These are phyloP conservation scores for Ceratocystiopsis sp. DNA, from an alignment of 2,329 filamentous ascomycete genomes.

Conservation along the genomic window DNA sequence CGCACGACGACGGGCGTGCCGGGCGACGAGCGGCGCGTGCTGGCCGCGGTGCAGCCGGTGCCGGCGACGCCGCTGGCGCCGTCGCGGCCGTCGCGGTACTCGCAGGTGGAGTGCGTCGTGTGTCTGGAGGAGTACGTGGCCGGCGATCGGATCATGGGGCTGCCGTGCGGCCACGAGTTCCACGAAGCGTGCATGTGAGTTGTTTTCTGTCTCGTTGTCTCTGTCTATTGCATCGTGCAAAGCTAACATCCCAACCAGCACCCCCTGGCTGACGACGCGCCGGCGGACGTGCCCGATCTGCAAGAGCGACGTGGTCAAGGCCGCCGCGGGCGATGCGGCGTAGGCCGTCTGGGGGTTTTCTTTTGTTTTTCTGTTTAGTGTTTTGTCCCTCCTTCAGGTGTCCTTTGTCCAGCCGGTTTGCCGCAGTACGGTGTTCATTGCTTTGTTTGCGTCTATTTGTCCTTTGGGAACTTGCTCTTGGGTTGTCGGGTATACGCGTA, in stretches of 20 bases:
- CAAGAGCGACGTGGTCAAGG: slow-evolving; percentile 81
- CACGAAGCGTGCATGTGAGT: slow-evolving; percentile 97
- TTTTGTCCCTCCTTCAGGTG: too few species aligned
- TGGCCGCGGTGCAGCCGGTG: slow-evolving; percentile 19
- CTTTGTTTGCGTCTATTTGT: background rate
- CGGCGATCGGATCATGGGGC: slow-evolving; percentile 85
- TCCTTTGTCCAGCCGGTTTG: too few species aligned
- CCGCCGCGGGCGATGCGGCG: slow-evolving; percentile 1
- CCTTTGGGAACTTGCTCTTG: too few species aligned
- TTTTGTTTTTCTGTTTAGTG: background rate
- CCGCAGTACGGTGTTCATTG: too few species aligned
- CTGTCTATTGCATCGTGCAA: slow-evolving; percentile 5
- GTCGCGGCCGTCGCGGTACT: slow-evolving; percentile 15
- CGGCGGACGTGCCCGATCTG: slow-evolving; percentile 97
- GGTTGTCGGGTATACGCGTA: too few species aligned
- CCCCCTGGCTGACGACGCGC: slow-evolving; percentile 89
- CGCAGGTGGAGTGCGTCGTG: slow-evolving; percentile 79
- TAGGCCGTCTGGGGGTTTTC: background rate
- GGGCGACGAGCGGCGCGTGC: slow-evolving; percentile 30
- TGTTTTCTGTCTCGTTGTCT: background rate
- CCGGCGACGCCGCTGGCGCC: slow-evolving; percentile 17
- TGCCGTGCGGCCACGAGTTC: slow-evolving; percentile 95
- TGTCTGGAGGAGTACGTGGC: slow-evolving; percentile 94
- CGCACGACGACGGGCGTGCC: slow-evolving; percentile 45
- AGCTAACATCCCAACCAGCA: too few species aligned